Evolutionary conservation across 192 early-diverging fungal genomes (phyloP), one percentile per base, ranked within the genome.

Genomic region (Gamsiella multidivaricata): DNA sequence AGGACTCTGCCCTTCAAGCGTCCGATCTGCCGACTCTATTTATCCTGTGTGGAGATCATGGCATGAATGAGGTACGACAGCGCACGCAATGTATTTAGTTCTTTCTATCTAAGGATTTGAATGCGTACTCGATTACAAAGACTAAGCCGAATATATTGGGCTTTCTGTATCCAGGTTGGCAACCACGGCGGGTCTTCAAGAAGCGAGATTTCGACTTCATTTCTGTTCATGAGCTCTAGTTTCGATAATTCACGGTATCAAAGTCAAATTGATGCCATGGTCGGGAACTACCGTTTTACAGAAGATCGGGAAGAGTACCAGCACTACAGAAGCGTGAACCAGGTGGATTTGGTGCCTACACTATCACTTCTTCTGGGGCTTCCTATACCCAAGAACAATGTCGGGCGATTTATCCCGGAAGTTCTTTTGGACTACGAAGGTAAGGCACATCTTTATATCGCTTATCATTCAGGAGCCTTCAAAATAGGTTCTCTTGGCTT

Each of bases 341-440:
- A 99, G 71, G 91, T 97, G 12, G 97, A 99, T 69, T 54, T 97
- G 26, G 95, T 97, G 0, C 89, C 96, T 10, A 97, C 95, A 0
- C 65, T 99, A 15, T 78, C 93, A 14, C 68, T 91, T 32, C 65
- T 94, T 25, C 79, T 99, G 60, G 94, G 94, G 12, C 82, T 96
- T 8, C 95, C 95, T 0, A 94, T 98, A 36, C 97, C 97, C 22
- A 96, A 92, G 74, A 96, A 96, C 69, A 99, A 90, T 68, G 82
- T 99, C 17, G 97, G 97, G 17, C 88, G 86, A 6, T 61, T 93
- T 0, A 92, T 99, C 18, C 89, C 93, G 1, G 93, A 97, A 59
- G 55, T 95, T 15, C 91, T 97, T 76, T 85, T 53, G 0, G 59
- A 59, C 33, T 32, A 70, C 28, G 57, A 70, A 43, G 70, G 85